Evolutionary conservation across 192 early-diverging fungal species (phyloP).

Genomic region (Backusella circina): DNA sequence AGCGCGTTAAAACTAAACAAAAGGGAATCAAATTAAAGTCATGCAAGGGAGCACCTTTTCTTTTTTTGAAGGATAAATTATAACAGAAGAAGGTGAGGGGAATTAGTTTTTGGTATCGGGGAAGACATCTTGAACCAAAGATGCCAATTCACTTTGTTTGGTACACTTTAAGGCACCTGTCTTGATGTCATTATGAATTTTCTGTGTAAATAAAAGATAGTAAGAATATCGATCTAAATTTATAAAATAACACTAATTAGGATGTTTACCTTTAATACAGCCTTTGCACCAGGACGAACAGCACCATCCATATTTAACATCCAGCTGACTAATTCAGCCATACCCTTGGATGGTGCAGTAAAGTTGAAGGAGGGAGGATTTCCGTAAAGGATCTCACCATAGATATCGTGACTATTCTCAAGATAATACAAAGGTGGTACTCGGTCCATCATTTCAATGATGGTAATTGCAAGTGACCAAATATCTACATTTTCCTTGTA

Average conservation of each 20-base stretch:
- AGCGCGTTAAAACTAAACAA: neutral
- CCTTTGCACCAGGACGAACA: conserved; percentile 20
- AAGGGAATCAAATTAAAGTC: neutral
- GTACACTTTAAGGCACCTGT: conserved; percentile 22
- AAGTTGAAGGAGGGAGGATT: conserved; percentile 28
- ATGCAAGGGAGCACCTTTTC: neutral
- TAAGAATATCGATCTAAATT: neutral
- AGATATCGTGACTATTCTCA: conserved; percentile 32
- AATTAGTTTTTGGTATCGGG: conserved; percentile 3
- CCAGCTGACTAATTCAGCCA: conserved; percentile 19
- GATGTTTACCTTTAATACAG: conserved; percentile 17
- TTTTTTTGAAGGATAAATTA: neutral
- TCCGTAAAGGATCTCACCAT: conserved; percentile 28
- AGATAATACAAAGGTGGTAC: conserved; percentile 39
- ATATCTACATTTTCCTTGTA: conserved; percentile 48
- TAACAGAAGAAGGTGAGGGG: neutral
- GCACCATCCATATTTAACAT: conserved; percentile 25
- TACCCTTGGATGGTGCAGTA: conserved; percentile 18
- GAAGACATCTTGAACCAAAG: conserved; percentile 30
- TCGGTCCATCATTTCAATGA: conserved; percentile 44
- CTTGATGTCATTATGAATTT: conserved; percentile 12
- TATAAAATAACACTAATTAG: neutral
- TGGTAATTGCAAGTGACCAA: conserved; percentile 43
- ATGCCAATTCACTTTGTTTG: conserved; percentile 25
- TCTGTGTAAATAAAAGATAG: neutral